Percentiles rank a stretch among this genome's conserved stretches.
These are phyloP conservation scores for Pseudogymnoascus pannorum DNA, from an alignment of 2,329 filamentous ascomycete genomes.

Conservation along the genomic window DNA sequence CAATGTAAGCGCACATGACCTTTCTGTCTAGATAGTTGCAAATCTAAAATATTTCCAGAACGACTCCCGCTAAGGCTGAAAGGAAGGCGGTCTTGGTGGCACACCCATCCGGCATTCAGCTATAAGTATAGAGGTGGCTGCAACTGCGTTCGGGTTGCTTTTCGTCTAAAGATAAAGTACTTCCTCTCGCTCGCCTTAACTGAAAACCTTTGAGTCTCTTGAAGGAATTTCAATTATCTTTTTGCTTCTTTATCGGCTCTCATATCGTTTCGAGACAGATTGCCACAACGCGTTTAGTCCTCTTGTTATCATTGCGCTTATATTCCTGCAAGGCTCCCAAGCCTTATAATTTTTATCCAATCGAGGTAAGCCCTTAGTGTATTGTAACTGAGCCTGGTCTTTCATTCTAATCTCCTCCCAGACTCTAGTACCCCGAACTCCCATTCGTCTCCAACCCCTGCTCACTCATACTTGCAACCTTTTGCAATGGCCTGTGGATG, in stretches of 20 bases:
- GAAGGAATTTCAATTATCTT: conserved; percentile 3
- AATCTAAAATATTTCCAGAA: not conserved
- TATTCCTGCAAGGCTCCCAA: not conserved
- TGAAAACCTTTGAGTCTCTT: not conserved
- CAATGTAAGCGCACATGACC: conserved; percentile 6
- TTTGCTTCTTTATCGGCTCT: not conserved
- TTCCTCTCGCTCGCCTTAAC: not conserved
- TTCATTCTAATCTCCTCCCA: not conserved
- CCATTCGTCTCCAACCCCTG: not conserved
- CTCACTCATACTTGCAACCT: not conserved
- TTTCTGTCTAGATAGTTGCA: not conserved
- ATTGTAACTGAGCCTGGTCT: not conserved
- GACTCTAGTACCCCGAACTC: not conserved
- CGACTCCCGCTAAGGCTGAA: not conserved
- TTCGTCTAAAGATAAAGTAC: not conserved
- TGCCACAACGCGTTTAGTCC: not conserved
- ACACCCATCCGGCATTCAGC: not conserved
- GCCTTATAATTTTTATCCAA: not conserved
- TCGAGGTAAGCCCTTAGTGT: not conserved
- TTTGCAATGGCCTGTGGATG: not conserved
- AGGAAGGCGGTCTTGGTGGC: not conserved
- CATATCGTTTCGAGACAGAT: not conserved
- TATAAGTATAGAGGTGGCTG: not conserved
- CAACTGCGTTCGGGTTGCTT: not conserved
- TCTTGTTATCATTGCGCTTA: not conserved